Evolutionary conservation across 2,329 filamentous ascomycete genomes (phyloP).

Genomic region (Pseudonectria buxi): DNA sequence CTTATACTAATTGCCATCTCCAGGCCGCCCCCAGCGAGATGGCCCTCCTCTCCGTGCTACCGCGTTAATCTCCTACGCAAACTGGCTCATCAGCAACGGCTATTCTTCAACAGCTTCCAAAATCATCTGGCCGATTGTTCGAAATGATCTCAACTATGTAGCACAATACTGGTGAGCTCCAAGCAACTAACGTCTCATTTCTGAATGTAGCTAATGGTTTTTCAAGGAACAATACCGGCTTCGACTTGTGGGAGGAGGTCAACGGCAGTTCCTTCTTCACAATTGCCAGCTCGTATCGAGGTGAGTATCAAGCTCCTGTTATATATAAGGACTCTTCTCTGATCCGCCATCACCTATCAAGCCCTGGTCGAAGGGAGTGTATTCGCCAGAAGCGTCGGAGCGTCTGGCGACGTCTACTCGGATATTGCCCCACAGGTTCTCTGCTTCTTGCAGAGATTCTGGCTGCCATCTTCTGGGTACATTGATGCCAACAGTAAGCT

Average conservation of each 20-base stretch:
- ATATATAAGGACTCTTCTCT: no score
- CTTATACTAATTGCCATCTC: no score
- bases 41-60: conserved; percentile 71
- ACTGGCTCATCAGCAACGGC: conserved; percentile 63
- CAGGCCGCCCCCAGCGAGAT: conserved; percentile 68
- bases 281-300: conserved; percentile 59
- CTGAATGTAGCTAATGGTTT: conserved; percentile 1
- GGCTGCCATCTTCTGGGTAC: conserved; percentile 54
- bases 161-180: conserved; percentile 57
- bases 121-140: conserved; percentile 65
- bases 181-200: no score
- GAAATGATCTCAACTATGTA: conserved; percentile 70
- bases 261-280: conserved; percentile 76
- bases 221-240: conserved; percentile 50
- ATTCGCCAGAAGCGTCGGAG: conserved; percentile 57
- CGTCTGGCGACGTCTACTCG: conserved; percentile 53
- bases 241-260: conserved; percentile 81
- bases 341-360: no score
- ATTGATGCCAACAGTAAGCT: conserved; percentile 58
- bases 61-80: conserved; percentile 64
- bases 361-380: conserved; percentile 60
- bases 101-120: conserved; percentile 49
- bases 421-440: conserved; percentile 62
- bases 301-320: conserved; percentile 34
- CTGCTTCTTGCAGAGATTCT: conserved; percentile 70